phyloP scores from a whole-genome alignment of 108 stramenopile species.

The Fistulifera solaris region DNA sequence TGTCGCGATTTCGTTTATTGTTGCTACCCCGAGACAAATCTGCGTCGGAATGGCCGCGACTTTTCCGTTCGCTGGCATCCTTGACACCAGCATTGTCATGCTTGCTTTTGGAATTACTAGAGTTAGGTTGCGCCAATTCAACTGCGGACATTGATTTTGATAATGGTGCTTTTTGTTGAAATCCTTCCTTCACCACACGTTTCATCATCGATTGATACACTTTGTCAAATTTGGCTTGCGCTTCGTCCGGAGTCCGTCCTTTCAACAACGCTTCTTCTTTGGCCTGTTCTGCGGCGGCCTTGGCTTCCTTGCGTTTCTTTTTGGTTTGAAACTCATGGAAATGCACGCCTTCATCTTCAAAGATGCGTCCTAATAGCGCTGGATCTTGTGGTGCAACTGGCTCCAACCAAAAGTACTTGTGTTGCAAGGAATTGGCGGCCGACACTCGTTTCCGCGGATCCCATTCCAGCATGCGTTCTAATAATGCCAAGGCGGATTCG shows the following conservation, averaged over 20 bases:
- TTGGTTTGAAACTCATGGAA: slow-evolving; percentile 87
- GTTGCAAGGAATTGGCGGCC: slow-evolving; percentile 43
- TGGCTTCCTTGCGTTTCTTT: slow-evolving; percentile 73
- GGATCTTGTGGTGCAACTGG: slow-evolving; percentile 64
- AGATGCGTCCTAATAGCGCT: slow-evolving; percentile 44
- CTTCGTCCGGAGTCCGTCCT: slow-evolving; percentile 55
- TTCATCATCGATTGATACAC: slow-evolving; percentile 60
- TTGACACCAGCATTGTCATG: slow-evolving; percentile 12
- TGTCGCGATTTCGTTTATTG: not conserved
- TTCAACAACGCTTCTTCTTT: slow-evolving; percentile 36
- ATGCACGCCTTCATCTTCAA: slow-evolving; percentile 42
- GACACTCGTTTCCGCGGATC: slow-evolving; percentile 69
- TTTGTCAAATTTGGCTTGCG: slow-evolving; percentile 55
- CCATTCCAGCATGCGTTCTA: slow-evolving; percentile 74
- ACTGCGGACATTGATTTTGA: no score
- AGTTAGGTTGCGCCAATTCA: no score
- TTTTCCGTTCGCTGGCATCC: not conserved
- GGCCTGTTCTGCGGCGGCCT: slow-evolving; percentile 51
- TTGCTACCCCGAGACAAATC: not conserved
- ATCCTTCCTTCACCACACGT: slow-evolving; percentile 45
- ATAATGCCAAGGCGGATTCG: slow-evolving; percentile 37
- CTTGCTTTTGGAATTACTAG: no score
- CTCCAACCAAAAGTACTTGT: slow-evolving; percentile 56
- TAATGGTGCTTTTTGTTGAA: not conserved
- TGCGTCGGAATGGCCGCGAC: not conserved